Evolutionary conservation across 768 basidiomycete species (phyloP), one percentile per base, ranked within the genome.

Genomic region (Leccinum obscurum): DNA sequence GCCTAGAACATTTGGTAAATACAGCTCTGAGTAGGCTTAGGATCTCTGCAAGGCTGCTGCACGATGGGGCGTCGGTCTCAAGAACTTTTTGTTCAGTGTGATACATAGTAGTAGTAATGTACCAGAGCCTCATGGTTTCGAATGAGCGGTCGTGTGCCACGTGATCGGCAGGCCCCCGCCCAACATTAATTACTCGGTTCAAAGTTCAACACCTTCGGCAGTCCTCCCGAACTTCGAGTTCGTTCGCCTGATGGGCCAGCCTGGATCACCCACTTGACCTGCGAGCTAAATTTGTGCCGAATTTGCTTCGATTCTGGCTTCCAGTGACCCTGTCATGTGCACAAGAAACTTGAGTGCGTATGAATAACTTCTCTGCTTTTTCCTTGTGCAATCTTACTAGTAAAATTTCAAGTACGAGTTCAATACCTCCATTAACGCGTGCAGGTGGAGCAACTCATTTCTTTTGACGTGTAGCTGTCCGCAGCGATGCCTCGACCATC

Each of bases 201-300:
- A 66, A 58, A 32, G 57, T 57, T 66, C 50, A 66, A 41, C 58
- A 53, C 13, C 6, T 57, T 66, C 64, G 64, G 56, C 51, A 7
- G 58, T 20, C 44, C n/a, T 20, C 30, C 30, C 30, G 30, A 30
- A 30, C 28, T 28, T 28, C 28, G 30, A 30, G 30, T 41, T 41
- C 11, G 15, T 17, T 22, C 7, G n/a, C 55, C 48, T 53, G 28
- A 32, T n/a, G 30, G 28, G 8, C 30, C 30, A 9, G 14, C 35
- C 14, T 15, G 48, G 7, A 20, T 11, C 37, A 30, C 35, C 13
- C 46, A 56, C 50, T 52, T n/a, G 15, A 14, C 48, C 17, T 49
- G 53, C 32, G n/a, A 9, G 46, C 20, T 22, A 22, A 53, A 32
- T 44, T 54, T 34, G 20, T 48, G 32, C 35, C 44, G 35, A 46